Evolutionary conservation across 306 rosid genomes (phyloP).

Genomic region (Cucurbita ficifolia): DNA sequence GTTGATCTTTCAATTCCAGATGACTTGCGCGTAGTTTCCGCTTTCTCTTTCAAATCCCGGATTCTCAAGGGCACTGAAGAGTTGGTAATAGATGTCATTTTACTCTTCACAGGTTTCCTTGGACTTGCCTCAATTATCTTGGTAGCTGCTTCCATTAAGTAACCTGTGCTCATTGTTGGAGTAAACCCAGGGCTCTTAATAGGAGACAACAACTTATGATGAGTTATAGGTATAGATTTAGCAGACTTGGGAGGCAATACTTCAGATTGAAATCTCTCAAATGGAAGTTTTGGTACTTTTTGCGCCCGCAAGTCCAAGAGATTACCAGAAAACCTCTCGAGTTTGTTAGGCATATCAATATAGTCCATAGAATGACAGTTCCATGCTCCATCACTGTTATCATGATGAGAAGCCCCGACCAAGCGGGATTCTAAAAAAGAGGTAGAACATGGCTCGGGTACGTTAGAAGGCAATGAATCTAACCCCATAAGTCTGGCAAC

Average conservation of each 20-base stretch:
- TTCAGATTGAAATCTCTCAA: conserved; percentile 76
- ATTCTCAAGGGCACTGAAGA: conserved; percentile 70
- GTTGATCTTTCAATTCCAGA: conserved; percentile 22
- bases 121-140: conserved; percentile 80
- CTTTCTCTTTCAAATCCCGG: conserved; percentile 56
- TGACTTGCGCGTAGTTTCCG: conserved; percentile 53
- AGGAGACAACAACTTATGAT: conserved; percentile 76
- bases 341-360: conserved; percentile 29
- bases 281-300: conserved; percentile 29
- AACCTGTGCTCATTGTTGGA: conserved; percentile 36
- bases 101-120: conserved; percentile 32
- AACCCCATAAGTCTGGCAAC: conserved; percentile 95
- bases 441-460: conserved; percentile 30
- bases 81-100: conserved; percentile 27
- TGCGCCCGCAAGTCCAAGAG: conserved; percentile 28
- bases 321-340: conserved; percentile 38
- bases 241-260: conserved; percentile 79
- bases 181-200: conserved; percentile 54
- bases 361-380: conserved; percentile 27
- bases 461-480: conserved; percentile 53
- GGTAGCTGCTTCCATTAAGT: conserved; percentile 81
- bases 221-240: conserved; percentile 71
- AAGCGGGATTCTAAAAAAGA: conserved; percentile 25
- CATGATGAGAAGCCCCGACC: conserved; percentile 27
- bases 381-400: conserved; percentile 18